Base-by-base conservation (phyloP, 164 flowering plant genomes). In the Liriodendron chinense region DNA sequence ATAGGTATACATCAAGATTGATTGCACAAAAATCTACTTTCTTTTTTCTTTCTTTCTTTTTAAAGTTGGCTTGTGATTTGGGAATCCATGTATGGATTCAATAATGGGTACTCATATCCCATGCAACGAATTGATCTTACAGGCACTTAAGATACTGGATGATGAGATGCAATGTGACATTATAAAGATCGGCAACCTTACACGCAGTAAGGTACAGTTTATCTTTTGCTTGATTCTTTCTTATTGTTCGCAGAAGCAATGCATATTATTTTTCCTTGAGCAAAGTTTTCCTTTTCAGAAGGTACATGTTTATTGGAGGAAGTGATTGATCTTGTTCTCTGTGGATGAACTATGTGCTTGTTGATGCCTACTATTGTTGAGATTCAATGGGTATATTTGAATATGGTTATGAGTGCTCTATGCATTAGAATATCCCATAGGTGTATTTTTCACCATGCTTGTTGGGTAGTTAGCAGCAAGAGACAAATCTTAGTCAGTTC, bases 111-210 rank as follows among this genome's bases (percentile, higher is more conserved):
- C 56, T 50, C 28, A 22, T 50, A 13, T 21, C 50, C 24, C 9
- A 71, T 76, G 63, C 12, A 12, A 74, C 64, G 25, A 68, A 1
- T 65, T 71, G 23, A 70, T 78, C 34, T 80, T 25, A 8, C 61
- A 95, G 97, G 97, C 99, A 70, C 80, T 96, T 65, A 96, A 91
- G 84, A 84, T 96, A 77, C 85, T 94, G 66, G 75, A 89, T 82
- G 99, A 96, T 80, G 97, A 92, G 75, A 85, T 96, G 94, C 92
- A 89, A 70, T 94, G 96, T 76, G 99, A 96, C 81, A 90, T 94
- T 53, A 91, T 96, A 78, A 90, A 89, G 89, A 91, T 96, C 80
- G 90, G 96, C 23, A 80, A 78, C 82, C 75, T 94, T 71, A 88
- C 91, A 21, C 91, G 91, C 23, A 92, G 88, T 59, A 94, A 93